Percentiles rank a stretch among this genome's conserved stretches.
phyloP scores from a whole-genome alignment of 164 flowering plant species.

The Magnolia officinalis region DNA sequence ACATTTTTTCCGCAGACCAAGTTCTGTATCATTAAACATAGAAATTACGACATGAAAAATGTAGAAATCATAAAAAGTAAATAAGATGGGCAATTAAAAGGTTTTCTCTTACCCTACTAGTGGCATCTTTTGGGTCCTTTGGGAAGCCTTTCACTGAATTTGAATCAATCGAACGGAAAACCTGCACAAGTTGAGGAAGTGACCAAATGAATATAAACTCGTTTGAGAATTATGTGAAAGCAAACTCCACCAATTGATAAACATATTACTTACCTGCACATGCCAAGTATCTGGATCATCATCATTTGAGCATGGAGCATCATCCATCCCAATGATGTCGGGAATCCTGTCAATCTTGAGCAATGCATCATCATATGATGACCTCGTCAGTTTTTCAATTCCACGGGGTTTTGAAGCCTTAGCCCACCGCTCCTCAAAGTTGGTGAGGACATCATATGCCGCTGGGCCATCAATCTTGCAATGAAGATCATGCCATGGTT shows the following conservation, averaged over 20 bases:
- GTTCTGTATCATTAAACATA: conserved; percentile 48
- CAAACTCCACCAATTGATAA: neutral
- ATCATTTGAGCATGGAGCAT: conserved; percentile 38
- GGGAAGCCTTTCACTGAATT: conserved; percentile 88
- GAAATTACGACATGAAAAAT: neutral
- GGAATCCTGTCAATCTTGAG: conserved; percentile 76
- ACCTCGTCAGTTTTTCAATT: conserved; percentile 53
- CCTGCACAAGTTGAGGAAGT: conserved; percentile 31
- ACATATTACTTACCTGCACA: conserved; percentile 58
- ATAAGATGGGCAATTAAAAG: neutral
- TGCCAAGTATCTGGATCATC: conserved; percentile 90
- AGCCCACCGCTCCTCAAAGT: conserved; percentile 88
- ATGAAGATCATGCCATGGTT: conserved; percentile 98
- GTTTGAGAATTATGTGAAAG: conserved; percentile 1
- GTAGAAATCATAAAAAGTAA: neutral
- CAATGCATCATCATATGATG: conserved; percentile 67
- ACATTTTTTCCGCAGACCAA: conserved; percentile 88
- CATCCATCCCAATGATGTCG: conserved; percentile 58
- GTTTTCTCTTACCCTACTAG: conserved; percentile 44
- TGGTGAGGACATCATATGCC: conserved; percentile 86
- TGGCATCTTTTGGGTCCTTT: conserved; percentile 79
- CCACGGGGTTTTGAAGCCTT: conserved; percentile 81
- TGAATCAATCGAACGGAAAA: conserved; percentile 95
- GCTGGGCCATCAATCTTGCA: conserved; percentile 90
- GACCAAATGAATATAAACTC: conserved; percentile 15